Conservation (phyloP, 106 monocot genomes). For the Cymbidium sinense region DNA sequence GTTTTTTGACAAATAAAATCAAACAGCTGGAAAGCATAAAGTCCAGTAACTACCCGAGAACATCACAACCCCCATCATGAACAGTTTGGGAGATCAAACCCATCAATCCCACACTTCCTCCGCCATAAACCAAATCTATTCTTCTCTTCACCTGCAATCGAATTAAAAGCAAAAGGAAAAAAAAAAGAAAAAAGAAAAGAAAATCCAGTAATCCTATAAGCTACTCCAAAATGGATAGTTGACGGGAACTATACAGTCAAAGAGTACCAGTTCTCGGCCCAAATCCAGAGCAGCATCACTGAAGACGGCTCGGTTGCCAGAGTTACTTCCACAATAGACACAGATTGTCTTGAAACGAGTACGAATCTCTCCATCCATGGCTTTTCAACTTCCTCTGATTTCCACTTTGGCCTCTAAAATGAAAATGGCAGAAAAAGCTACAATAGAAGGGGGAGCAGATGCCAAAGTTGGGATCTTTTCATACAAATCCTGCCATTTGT, state of each 20-base stretch:
- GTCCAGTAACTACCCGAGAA: slow-evolving; percentile 52
- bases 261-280: slow-evolving; percentile 53
- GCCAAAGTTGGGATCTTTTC: neutral
- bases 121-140: slow-evolving; percentile 85
- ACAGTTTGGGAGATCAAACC: slow-evolving; percentile 77
- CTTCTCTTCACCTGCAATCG: slow-evolving; percentile 67
- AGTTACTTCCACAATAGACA: slow-evolving; percentile 84
- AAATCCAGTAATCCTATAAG: neutral
- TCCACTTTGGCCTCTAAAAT: neutral
- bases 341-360: slow-evolving; percentile 54
- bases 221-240: neutral
- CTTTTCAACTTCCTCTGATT: neutral
- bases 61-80: slow-evolving; percentile 72
- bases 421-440: neutral
- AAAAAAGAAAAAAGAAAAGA: too few relatives aligned
- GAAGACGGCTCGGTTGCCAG: slow-evolving; percentile 53
- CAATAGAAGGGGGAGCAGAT: neutral
- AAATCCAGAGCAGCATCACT: slow-evolving; percentile 67
- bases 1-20: neutral
- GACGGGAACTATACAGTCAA: neutral
- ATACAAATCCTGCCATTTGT: neutral
- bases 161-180: neutral
- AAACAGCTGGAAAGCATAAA: neutral
- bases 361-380: slow-evolving; percentile 9
- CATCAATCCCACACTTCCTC: slow-evolving; percentile 86